Conservation (phyloP, 768 basidiomycete species). For the Lepiota subincarnata region DNA sequence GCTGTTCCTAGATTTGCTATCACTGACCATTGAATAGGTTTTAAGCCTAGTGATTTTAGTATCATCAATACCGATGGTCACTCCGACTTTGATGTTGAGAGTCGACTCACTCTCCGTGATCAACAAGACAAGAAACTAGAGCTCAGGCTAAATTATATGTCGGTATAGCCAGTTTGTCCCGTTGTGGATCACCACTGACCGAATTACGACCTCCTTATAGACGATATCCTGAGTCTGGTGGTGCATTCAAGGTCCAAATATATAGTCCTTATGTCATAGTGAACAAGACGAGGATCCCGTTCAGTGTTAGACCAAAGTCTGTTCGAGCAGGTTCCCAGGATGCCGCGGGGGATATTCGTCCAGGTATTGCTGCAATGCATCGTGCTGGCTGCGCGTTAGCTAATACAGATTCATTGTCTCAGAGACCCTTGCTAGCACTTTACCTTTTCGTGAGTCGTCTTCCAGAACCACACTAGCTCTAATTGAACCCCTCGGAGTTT, state of each 20-base stretch:
- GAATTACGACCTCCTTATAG: slow-evolving; percentile 28
- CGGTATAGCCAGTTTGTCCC: slow-evolving; percentile 25
- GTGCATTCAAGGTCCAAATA: slow-evolving; percentile 94
- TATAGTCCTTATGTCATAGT: slow-evolving; percentile 86
- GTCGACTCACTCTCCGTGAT: slow-evolving; percentile 68
- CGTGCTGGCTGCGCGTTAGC: neutral
- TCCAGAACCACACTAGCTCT: neutral
- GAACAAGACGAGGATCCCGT: slow-evolving; percentile 91
- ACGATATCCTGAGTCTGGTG: slow-evolving; percentile 84
- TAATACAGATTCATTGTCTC: neutral
- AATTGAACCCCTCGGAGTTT: slow-evolving; percentile 46
- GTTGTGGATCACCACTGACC: neutral
- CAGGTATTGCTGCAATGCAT: slow-evolving; percentile 39
- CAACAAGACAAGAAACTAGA: slow-evolving; percentile 69
- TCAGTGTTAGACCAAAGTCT: slow-evolving; percentile 62
- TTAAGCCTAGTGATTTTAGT: slow-evolving; percentile 92
- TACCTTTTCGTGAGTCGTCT: slow-evolving; percentile 73
- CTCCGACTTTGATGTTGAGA: slow-evolving; percentile 84
- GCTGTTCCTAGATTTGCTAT: neutral
- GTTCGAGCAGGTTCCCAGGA: slow-evolving; percentile 65
- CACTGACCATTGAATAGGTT: slow-evolving; percentile 42
- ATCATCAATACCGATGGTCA: slow-evolving; percentile 95
- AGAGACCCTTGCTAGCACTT: slow-evolving; percentile 41
- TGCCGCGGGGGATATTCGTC: slow-evolving; percentile 75
- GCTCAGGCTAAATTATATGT: slow-evolving; percentile 89